Evolutionary conservation across 2,329 filamentous ascomycete genomes (phyloP).

Genomic region (Massarina eburnea): DNA sequence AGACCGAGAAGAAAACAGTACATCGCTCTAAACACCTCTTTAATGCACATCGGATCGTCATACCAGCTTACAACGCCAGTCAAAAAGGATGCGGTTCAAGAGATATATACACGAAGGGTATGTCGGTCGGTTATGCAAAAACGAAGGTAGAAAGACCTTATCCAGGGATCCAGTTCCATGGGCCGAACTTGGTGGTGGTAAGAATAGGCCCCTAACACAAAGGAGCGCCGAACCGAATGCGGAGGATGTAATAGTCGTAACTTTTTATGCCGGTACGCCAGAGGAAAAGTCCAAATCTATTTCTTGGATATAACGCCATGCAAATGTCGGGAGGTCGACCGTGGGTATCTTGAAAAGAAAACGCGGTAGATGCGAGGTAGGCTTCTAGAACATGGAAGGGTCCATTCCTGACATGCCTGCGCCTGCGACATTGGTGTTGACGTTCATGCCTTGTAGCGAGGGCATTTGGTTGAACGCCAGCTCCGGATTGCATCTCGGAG

Average conservation of each 20-base stretch:
- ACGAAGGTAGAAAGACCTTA: slow-evolving; percentile 11
- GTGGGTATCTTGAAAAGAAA: slow-evolving; percentile 28
- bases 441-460: slow-evolving; percentile 27
- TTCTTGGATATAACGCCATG: slow-evolving; percentile 19
- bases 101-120: slow-evolving; percentile 29
- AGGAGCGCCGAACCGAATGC: slow-evolving; percentile 28
- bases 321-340: slow-evolving; percentile 16
- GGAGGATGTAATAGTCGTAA: slow-evolving; percentile 21
- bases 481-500: slow-evolving; percentile 86
- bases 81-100: slow-evolving; percentile 31
- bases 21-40: slow-evolving; percentile 31
- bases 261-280: slow-evolving; percentile 23
- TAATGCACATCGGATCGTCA: slow-evolving; percentile 39
- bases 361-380: slow-evolving; percentile 8
- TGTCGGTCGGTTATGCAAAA: slow-evolving; percentile 12
- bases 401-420: slow-evolving; percentile 60
- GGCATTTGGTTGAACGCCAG: slow-evolving; percentile 41
- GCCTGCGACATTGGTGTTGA: slow-evolving; percentile 52
- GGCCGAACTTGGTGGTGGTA: slow-evolving; percentile 18
- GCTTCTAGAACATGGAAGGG: slow-evolving; percentile 50
- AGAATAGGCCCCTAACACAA: slow-evolving; percentile 14
- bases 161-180: slow-evolving; percentile 21
- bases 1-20: slow-evolving; percentile 12
- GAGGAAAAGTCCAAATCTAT: slow-evolving; percentile 15
- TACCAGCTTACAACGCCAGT: slow-evolving; percentile 23